phyloP scores from a whole-genome alignment of 345 rosid species.

The Lenwebbia sp. region DNA sequence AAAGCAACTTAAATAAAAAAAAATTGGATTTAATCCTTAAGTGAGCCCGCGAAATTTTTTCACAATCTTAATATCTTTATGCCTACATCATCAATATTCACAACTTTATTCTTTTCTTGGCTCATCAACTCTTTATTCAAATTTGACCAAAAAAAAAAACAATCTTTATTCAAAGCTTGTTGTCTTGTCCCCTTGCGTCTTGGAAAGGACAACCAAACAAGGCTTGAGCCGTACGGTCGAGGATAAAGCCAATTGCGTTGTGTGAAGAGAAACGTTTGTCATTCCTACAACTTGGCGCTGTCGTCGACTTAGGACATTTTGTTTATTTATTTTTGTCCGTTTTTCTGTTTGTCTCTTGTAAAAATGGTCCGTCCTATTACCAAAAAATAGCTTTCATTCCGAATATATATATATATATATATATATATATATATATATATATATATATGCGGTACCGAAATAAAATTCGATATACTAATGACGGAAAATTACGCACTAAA shows the following conservation, averaged over 20 bases:
- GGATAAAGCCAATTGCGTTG: not conserved
- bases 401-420: too few relatives aligned
- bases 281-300: not conserved
- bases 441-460: too few relatives aligned
- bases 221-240: not conserved
- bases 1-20: too few relatives aligned
- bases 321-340: not conserved
- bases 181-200: constrained; percentile 1
- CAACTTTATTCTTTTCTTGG: not conserved
- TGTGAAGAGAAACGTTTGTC: not conserved
- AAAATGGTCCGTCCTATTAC: not conserved
- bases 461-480: not conserved
- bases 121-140: not conserved
- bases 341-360: not conserved
- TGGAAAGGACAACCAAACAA: constrained; percentile 1
- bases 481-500: not conserved
- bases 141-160: too few relatives aligned
- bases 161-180: not conserved
- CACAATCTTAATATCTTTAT: too few relatives aligned
- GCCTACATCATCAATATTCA: too few relatives aligned
- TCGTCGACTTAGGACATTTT: not conserved
- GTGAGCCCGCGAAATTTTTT: too few relatives aligned
- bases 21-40: too few relatives aligned
- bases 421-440: too few relatives aligned
- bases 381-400: not conserved